Percentiles rank a stretch among this genome's conserved stretches.
Conservation (phyloP, 768 basidiomycete genomes). For the Amanita inopinata region DNA sequence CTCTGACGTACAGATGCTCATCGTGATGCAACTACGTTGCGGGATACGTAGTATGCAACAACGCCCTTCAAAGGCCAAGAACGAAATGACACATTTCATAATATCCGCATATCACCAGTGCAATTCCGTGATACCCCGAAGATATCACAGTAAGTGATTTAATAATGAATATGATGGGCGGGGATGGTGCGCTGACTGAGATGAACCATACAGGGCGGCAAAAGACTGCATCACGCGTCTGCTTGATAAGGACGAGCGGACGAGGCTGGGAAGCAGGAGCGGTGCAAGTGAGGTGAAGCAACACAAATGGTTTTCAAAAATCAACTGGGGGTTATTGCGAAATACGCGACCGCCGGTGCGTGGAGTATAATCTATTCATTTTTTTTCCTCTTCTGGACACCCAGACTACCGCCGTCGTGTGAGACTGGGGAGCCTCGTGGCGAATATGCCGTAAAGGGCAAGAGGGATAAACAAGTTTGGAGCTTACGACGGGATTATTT, state of each 20-base stretch:
- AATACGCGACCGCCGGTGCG: conserved; percentile 89
- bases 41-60: conserved; percentile 71
- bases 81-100: conserved; percentile 92
- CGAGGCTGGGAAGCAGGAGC: conserved; percentile 80
- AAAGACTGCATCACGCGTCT: conserved; percentile 84
- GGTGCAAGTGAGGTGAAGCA: conserved; percentile 98
- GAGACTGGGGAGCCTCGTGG: conserved; percentile 6
- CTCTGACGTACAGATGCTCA: conserved; percentile 23
- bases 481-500: too few species aligned
- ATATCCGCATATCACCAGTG: conserved; percentile 82
- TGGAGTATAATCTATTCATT: too few species aligned
- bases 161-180: conserved; percentile 10
- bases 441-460: conserved; percentile 4
- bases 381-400: too few species aligned
- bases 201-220: conserved; percentile 46
- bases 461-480: conserved; percentile 16
- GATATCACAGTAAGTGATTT: conserved; percentile 54
- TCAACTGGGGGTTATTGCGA: conserved; percentile 94
- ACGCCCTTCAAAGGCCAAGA: conserved; percentile 97
- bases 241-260: conserved; percentile 86
- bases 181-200: conserved; percentile 15
- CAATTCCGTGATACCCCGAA: conserved; percentile 81
- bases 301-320: conserved; percentile 95
- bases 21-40: conserved; percentile 14
- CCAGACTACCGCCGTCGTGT: too few species aligned